Base-by-base conservation (phyloP, 768 basidiomycete species). In the Zangia roseola region DNA sequence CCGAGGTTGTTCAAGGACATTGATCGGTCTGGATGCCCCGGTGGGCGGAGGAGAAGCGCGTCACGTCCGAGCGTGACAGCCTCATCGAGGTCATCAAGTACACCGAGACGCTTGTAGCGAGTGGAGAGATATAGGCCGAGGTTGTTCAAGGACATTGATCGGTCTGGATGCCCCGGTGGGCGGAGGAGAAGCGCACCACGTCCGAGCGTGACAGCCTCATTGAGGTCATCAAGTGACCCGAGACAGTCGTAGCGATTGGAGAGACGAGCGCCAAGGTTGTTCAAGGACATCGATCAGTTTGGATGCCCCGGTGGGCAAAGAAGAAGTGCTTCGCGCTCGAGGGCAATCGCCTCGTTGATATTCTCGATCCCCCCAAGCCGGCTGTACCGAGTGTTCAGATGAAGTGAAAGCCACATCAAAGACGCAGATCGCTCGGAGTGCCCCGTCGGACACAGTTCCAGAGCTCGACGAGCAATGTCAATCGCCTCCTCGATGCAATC, bases 221-320 rank as follows among this genome's bases (percentile, higher is more conserved):
- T 35, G 8, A 45, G 43, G 35, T 37, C 35, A 17, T 34, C 35
- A 3, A 36, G 34, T 24, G 1, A 4, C 20, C 24, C 24, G 0
- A 17, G n/a, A 5, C 9, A 5, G 6, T 10, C 36, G 17, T 36
- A 45, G 5, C 35, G 34, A 5, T 10, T 14, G 23, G 25, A 34
- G n/a, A 45, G 17, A 17, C 19, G 20, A 10, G 5, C 13, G 10
- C 34, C 43, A 6, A 45, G 21, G 43, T 45, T 37, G 10, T 26
- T 10, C 10, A 44, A 33, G 10, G 23, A 24, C 34, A 10, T 14
- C 16, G 52, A 25, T 26, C 52, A 40, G n/a, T 49, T 6, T 10
- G 50, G 26, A 46, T 59, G 57, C 16, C 40, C 52, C 34, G 13
- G 36, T 6, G 31, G 47, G 19, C 43, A 17, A 6, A 46, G 38